These are phyloP conservation scores for Otatea glauca DNA, from an alignment of 176 grass and related monocot species.

Conservation along the genomic window DNA sequence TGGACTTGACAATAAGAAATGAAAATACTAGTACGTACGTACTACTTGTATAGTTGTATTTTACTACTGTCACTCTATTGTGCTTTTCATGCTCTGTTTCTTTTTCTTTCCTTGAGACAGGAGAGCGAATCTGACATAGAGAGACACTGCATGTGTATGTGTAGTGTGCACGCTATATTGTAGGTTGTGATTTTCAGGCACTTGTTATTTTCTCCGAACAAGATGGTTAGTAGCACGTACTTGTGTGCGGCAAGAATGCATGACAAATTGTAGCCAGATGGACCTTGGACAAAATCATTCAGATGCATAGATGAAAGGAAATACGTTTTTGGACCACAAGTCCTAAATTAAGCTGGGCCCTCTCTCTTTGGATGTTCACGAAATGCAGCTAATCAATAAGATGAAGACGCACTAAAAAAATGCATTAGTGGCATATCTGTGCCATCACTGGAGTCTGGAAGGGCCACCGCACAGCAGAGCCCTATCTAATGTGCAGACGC, in stretches of 20 bases:
- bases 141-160: not conserved
- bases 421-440: not conserved
- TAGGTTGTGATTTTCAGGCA: not conserved
- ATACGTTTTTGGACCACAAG: constrained; percentile 37
- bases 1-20: not conserved
- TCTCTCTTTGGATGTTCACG: not conserved
- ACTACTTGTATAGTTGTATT: not conserved
- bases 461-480: not conserved
- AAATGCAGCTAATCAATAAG: constrained; percentile 17
- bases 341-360: constrained; percentile 13
- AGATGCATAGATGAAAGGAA: constrained; percentile 28
- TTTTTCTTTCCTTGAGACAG: no score
- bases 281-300: constrained; percentile 38
- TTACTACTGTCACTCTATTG: not conserved
- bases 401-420: not conserved
- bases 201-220: not conserved
- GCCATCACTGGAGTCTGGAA: not conserved
- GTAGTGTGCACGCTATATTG: not conserved
- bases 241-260: not conserved
- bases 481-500: not conserved
- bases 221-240: not conserved
- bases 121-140: not conserved
- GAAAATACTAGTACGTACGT: not conserved
- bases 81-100: not conserved
- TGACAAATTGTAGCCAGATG: not conserved